Percentiles rank a stretch among this genome's conserved stretches.
These are phyloP conservation scores for Penicillium coffeae DNA, from an alignment of 495 filamentous ascomycete species.

Conservation along the genomic window DNA sequence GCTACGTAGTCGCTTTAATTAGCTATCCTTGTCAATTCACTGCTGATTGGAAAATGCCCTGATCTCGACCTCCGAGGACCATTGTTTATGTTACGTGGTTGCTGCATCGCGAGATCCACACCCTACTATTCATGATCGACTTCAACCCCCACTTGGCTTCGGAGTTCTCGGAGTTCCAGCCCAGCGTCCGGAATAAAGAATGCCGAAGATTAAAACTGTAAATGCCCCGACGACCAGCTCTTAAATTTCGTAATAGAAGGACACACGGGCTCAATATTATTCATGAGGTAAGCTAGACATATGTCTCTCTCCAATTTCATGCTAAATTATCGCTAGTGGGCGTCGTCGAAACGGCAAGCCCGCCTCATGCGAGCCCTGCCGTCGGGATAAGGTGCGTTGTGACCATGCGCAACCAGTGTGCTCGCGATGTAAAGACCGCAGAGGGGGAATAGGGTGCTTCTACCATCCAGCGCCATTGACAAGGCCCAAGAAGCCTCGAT, in stretches of 20 bases:
- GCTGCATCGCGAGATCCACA: not conserved
- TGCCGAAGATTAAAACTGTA: not conserved
- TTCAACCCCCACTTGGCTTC: not conserved
- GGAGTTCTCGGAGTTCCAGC: not conserved
- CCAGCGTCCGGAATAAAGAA: not conserved
- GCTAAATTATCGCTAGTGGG: slow-evolving; percentile 6
- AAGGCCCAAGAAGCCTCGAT: slow-evolving; percentile 2
- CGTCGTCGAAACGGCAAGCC: slow-evolving; percentile 44
- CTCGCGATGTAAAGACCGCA: slow-evolving; percentile 26
- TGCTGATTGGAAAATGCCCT: not conserved
- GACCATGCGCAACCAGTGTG: slow-evolving; percentile 37
- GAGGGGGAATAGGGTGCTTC: slow-evolving; percentile 23
- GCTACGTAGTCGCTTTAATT: slow-evolving; percentile 1
- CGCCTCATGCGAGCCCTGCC: slow-evolving; percentile 47
- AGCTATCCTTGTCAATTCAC: not conserved
- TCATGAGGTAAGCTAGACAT: not conserved
- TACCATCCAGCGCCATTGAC: slow-evolving; percentile 43
- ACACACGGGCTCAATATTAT: not conserved
- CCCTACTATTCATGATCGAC: not conserved
- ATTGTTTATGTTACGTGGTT: not conserved
- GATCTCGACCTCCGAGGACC: not conserved
- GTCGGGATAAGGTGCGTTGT: slow-evolving; percentile 45
- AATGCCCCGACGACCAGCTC: too few relatives aligned
- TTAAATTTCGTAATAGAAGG: too few relatives aligned
- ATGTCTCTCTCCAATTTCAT: not conserved